These are phyloP conservation scores for Gnaphalium uliginosum DNA, from an alignment of 129 eudicot species.

Conservation along the genomic window DNA sequence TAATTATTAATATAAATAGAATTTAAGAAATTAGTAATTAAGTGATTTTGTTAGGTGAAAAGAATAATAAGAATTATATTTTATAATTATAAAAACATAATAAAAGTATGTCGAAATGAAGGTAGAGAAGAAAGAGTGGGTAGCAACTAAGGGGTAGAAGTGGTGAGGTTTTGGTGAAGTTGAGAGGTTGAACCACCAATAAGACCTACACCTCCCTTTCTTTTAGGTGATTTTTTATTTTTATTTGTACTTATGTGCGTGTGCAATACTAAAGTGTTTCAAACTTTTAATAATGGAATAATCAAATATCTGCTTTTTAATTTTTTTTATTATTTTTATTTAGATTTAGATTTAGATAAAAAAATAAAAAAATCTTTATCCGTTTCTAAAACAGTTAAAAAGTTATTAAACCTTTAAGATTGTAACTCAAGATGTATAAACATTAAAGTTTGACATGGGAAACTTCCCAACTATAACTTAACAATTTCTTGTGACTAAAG, in stretches of 20 bases:
- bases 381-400: too few relatives aligned
- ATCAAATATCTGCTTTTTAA: too few relatives aligned
- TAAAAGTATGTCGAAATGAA: background rate
- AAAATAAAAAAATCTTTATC: too few relatives aligned
- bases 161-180: constrained; percentile 27
- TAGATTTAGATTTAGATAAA: too few relatives aligned
- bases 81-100: background rate
- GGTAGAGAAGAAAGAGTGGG: constrained; percentile 23
- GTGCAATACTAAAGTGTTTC: background rate
- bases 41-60: constrained; percentile 22
- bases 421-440: too few relatives aligned
- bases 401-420: too few relatives aligned
- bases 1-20: background rate
- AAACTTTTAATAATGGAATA: too few relatives aligned
- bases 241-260: background rate
- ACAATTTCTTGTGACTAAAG: too few relatives aligned
- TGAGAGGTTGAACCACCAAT: constrained; percentile 40
- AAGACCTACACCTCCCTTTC: constrained; percentile 24
- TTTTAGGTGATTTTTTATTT: constrained; percentile 9
- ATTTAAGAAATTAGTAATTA: background rate
- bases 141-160: constrained; percentile 34
- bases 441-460: too few relatives aligned
- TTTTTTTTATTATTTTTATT: too few relatives aligned
- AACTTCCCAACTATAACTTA: too few relatives aligned
- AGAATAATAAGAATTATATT: background rate